Evolutionary conservation across 129 eudicot genomes (phyloP).

Genomic region (Ambrosia artemisiifolia): DNA sequence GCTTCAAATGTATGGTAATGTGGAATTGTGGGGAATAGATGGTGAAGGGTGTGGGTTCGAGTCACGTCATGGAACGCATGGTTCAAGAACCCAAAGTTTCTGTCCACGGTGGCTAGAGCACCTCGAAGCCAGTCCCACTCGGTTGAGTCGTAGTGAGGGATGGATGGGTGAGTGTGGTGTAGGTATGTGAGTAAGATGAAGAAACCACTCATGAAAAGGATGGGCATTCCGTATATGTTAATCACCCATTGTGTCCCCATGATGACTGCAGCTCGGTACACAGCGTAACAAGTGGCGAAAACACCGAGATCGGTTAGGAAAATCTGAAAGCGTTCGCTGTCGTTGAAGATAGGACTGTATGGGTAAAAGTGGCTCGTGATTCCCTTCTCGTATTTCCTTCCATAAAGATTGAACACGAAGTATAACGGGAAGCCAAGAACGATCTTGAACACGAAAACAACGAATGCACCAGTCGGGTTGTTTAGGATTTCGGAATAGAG

Average conservation of each 20-base stretch:
- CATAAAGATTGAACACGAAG: conserved; percentile 23
- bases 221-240: conserved; percentile 28
- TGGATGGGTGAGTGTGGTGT: conserved; percentile 37
- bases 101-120: conserved; percentile 30
- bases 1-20: conserved; percentile 40
- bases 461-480: conserved; percentile 31
- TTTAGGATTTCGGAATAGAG: conserved; percentile 18
- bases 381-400: conserved; percentile 32
- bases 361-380: conserved; percentile 31
- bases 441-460: conserved; percentile 21
- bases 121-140: conserved; percentile 44
- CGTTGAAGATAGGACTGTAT: conserved; percentile 29
- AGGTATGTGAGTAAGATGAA: conserved; percentile 20
- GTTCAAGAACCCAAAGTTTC: conserved; percentile 36
- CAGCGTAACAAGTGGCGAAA: conserved; percentile 13
- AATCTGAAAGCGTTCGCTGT: conserved; percentile 28
- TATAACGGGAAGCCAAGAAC: conserved; percentile 27
- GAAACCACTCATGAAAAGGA: conserved; percentile 12
- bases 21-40: conserved; percentile 32
- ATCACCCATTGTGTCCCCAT: conserved; percentile 2
- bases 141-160: background rate
- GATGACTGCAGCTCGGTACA: background rate
- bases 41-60: conserved; percentile 31
- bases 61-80: conserved; percentile 29
- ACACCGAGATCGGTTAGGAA: conserved; percentile 27